Evolutionary conservation across 495 filamentous ascomycete genomes (phyloP).

Genomic region (Lindgomyces ingoldianus): DNA sequence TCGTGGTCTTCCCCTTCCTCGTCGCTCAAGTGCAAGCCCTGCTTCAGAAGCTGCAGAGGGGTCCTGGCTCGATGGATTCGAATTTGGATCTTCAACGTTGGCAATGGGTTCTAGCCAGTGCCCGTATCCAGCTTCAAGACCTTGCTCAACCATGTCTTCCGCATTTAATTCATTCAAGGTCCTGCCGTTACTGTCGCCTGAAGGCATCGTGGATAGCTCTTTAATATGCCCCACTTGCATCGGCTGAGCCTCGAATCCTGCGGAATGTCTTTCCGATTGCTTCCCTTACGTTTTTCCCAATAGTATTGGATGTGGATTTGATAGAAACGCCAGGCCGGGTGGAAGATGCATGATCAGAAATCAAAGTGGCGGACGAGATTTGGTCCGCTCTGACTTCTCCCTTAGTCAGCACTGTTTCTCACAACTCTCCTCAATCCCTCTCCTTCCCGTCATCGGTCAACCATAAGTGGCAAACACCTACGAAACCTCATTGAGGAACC

Average conservation of each 20-base stretch:
- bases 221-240: too few relatives aligned
- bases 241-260: too few relatives aligned
- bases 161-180: too few relatives aligned
- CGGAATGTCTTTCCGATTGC: too few relatives aligned
- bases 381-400: background rate
- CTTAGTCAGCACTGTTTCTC: background rate
- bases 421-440: background rate
- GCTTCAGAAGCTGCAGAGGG: background rate
- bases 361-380: background rate
- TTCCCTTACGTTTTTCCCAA: background rate
- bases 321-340: background rate
- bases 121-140: too few relatives aligned
- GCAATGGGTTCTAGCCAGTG: too few relatives aligned
- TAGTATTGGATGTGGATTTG: background rate
- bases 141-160: too few relatives aligned
- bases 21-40: background rate
- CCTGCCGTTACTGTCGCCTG: too few relatives aligned
- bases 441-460: background rate
- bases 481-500: background rate
- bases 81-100: background rate
- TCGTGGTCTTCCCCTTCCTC: slow-evolving; percentile 31
- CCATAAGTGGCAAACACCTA: background rate
- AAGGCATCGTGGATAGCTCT: too few relatives aligned
- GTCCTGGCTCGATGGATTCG: background rate
- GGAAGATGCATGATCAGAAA: background rate